phyloP scores from a whole-genome alignment of 75 land plant genomes.

The Selaginella moellendorffii region DNA sequence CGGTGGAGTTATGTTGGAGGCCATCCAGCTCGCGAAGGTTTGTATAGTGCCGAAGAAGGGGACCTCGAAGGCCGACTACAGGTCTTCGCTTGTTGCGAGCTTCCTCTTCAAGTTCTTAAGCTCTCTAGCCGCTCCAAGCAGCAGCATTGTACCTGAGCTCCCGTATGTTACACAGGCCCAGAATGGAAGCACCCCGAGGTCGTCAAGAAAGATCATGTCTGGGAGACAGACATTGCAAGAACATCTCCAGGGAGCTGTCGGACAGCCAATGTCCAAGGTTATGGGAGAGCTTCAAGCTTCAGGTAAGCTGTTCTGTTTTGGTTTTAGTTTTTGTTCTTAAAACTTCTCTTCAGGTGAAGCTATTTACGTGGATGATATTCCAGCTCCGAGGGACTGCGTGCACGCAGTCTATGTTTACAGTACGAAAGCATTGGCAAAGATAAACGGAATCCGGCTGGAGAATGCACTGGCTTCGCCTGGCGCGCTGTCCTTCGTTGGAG shows the following conservation, averaged over 20 bases:
- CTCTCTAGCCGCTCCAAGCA: too few species aligned
- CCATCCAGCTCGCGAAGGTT: conserved; percentile 36
- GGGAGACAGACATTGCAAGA: not conserved
- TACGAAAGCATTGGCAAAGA: conserved; percentile 38
- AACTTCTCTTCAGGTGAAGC: not conserved
- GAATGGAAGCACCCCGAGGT: too few species aligned
- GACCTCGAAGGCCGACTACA: conserved; percentile 40
- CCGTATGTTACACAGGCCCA: too few species aligned
- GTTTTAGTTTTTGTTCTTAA: too few species aligned
- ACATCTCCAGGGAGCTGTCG: conserved; percentile 28
- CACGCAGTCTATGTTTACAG: not conserved
- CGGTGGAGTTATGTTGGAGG: conserved; percentile 35
- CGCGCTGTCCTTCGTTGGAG: conserved; percentile 29
- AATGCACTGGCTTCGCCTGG: conserved; percentile 28
- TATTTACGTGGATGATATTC: conserved; percentile 8
- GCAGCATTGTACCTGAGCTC: too few species aligned
- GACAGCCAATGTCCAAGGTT: conserved; percentile 33
- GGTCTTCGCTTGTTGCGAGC: conserved; percentile 59
- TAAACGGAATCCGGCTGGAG: conserved; percentile 35
- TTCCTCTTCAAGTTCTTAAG: conserved; percentile 54
- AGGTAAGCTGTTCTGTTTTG: too few species aligned
- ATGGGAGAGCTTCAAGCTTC: conserved; percentile 64
- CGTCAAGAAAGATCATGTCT: too few species aligned
- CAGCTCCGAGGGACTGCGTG: conserved; percentile 7
- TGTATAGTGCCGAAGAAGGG: too few species aligned